Evolutionary conservation across 371 early-diverging fungal genomes (phyloP).

Genomic region (Rhizopus delemar): DNA sequence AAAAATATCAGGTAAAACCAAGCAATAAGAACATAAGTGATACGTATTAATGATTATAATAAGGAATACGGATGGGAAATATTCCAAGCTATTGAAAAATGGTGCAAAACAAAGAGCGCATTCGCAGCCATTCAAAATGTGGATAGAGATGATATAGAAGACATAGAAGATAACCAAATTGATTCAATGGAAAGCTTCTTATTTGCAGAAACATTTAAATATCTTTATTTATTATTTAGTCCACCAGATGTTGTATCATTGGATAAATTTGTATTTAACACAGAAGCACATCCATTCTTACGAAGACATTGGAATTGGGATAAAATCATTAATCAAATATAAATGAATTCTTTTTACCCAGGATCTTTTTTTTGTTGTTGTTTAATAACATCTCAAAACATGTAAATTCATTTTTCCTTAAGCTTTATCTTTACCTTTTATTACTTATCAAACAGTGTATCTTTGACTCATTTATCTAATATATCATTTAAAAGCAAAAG

Average conservation of each 20-base stretch:
- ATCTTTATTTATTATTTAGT: slow-evolving; percentile 80
- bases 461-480: too few relatives aligned
- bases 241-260: slow-evolving; percentile 59
- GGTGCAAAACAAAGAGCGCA: slow-evolving; percentile 59
- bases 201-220: slow-evolving; percentile 87
- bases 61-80: slow-evolving; percentile 75
- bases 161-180: slow-evolving; percentile 20
- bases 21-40: neutral
- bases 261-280: slow-evolving; percentile 72
- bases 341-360: too few relatives aligned
- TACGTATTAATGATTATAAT: neutral
- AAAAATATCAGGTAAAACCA: slow-evolving; percentile 54
- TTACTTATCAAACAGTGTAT: too few relatives aligned
- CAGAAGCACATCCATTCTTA: slow-evolving; percentile 68
- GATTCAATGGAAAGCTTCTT: slow-evolving; percentile 72
- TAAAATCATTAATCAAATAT: neutral
- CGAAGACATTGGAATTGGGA: slow-evolving; percentile 28
- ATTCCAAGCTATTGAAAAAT: slow-evolving; percentile 68
- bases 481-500: too few relatives aligned
- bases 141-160: slow-evolving; percentile 27
- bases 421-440: too few relatives aligned
- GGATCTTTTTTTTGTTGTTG: too few relatives aligned
- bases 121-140: slow-evolving; percentile 67
- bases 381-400: too few relatives aligned
- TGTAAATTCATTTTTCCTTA: too few relatives aligned